phyloP scores from a whole-genome alignment of 805 yeast species.

The Priceomyces castillae region DNA sequence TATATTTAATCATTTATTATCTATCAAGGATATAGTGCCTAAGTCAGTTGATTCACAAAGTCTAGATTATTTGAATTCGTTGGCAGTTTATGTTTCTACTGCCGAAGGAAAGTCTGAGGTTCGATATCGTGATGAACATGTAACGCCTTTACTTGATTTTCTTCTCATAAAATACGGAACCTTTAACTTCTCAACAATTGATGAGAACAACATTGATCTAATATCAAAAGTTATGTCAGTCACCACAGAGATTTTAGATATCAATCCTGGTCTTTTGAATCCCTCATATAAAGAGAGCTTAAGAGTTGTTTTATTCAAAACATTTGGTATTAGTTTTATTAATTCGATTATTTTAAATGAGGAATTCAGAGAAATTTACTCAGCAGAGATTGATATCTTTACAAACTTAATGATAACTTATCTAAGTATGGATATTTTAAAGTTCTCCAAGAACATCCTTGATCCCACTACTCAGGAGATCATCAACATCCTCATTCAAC shows the following conservation, averaged over 20 bases:
- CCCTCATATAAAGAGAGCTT: conserved; percentile 25
- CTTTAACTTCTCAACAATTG: conserved; percentile 1
- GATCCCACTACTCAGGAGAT: conserved; percentile 36
- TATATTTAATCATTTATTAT: conserved; percentile 18
- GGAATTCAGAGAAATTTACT: conserved; percentile 25
- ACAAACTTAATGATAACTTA: conserved; percentile 45
- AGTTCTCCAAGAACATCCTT: conserved; percentile 39
- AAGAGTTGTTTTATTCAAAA: conserved; percentile 36
- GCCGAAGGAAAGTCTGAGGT: conserved; percentile 34
- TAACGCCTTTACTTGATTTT: conserved; percentile 24
- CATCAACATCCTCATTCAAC: conserved; percentile 46
- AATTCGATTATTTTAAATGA: conserved; percentile 26
- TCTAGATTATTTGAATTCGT: conserved; percentile 31
- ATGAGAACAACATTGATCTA: conserved; percentile 13
- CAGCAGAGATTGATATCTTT: conserved; percentile 40
- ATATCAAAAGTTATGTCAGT: conserved; percentile 29
- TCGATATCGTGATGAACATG: conserved; percentile 24
- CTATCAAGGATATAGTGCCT: conserved; percentile 6
- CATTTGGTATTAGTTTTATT: conserved; percentile 46
- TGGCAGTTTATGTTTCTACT: conserved; percentile 36
- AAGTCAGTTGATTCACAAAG: conserved; percentile 9
- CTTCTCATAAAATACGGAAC: conserved; percentile 16
- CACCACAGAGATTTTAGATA: conserved; percentile 45
- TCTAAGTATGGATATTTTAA: conserved; percentile 46
- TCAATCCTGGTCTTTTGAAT: conserved; percentile 41